Conservation (phyloP, 2,329 filamentous ascomycete genomes). For the Uncinocarpus reesii region DNA sequence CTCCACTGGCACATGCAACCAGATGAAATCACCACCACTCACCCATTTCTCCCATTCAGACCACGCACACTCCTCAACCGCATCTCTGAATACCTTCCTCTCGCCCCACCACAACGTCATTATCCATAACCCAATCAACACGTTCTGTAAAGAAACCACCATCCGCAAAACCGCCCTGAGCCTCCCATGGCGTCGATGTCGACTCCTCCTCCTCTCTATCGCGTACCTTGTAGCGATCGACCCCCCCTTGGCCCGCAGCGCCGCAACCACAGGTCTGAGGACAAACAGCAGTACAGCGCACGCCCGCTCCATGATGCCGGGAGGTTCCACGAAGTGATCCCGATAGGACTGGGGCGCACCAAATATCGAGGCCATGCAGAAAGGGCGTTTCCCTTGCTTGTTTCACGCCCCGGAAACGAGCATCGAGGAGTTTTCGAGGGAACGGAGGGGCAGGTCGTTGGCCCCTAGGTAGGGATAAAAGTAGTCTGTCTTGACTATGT, state of each 20-base stretch:
- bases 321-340: constrained; percentile 16
- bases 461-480: too few species aligned
- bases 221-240: constrained; percentile 10
- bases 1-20: too few species aligned
- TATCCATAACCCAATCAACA: constrained; percentile 64
- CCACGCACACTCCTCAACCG: constrained; percentile 68
- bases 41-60: constrained; percentile 89
- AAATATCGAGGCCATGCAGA: constrained; percentile 5
- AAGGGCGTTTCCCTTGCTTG: background rate
- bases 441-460: background rate
- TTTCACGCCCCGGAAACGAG: background rate
- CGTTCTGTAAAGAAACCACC: constrained; percentile 45
- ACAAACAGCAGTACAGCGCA: background rate
- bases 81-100: constrained; percentile 61
- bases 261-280: background rate
- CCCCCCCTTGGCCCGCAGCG: background rate
- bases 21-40: too few species aligned
- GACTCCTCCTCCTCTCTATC: constrained; percentile 15
- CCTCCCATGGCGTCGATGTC: constrained; percentile 15
- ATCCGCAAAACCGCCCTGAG: constrained; percentile 14
- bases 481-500: background rate
- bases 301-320: constrained; percentile 10
- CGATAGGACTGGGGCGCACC: constrained; percentile 9
- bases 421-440: background rate
- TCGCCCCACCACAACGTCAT: constrained; percentile 76